Base-by-base conservation (phyloP, 1,284 basidiomycete species). In the Tranzscheliella williamsii region DNA sequence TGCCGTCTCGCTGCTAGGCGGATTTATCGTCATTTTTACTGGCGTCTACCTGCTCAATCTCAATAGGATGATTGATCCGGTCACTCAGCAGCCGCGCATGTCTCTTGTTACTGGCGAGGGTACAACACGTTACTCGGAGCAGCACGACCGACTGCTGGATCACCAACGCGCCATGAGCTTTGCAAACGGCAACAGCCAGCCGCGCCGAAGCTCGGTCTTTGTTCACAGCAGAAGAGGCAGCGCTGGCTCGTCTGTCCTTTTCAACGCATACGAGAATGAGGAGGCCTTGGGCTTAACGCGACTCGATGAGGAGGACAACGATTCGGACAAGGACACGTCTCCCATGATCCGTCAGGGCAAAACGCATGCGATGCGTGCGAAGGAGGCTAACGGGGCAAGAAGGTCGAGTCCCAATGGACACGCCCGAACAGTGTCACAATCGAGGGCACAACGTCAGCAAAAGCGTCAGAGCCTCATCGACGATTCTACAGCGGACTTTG, bases 21-120 rank as follows among this genome's bases (percentile, higher is more conserved):
- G 75, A 24, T 77, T 77, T 49, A 47, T 74, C 39, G 70, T 73
- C 57, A 77, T 75, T 42, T 77, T 77, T 43, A 50, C 73, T 17
- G 75, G 75, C 31, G 75, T 77, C 18, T 76, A 76, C 46, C 56
- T 77, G 38, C 58, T 77, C 38, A 77, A 77, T 44, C 48, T 76
- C 37, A 77, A 75, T 57, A 42, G 70, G 30, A 58, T 67, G 39
- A 55, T 65, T 36, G 70, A 74, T 38, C 64, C 70, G 4, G 53
- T 63, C n/a, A 70, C 62, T 1, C 65, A 70, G 33, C 70, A 72
- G 44, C 63, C 71, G 5, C 55, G 71, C 34, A 71, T 73, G 60
- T 66, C 61, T 38, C 60, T 73, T 32, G 60, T 73, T 30, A 73
- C 71, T 0, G 71, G 71, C 29, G 67, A 73, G 38, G 71, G 71